Base-by-base conservation (phyloP, 371 early-diverging fungal species). In the Mortierella sp. region DNA sequence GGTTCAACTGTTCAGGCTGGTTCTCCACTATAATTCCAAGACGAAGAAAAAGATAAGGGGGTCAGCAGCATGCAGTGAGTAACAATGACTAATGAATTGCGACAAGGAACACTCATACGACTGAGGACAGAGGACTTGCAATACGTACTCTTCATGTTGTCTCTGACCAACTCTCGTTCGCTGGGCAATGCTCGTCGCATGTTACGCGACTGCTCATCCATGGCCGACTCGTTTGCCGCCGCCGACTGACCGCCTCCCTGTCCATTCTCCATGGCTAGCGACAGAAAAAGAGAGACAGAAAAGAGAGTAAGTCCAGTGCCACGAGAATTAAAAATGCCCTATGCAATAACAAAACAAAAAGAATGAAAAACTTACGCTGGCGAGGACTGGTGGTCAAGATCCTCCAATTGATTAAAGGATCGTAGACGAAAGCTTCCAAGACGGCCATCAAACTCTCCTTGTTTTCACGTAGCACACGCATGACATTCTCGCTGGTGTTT, bases 371-470 rank as follows among this genome's bases (percentile, higher is more conserved):
- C 85, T 77, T 81, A 85, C 85, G 81, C 72, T 86, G 83, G 16
- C 87, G 88, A 24, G 90, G 90, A 82, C 90, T 90, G 24, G 85
- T 84, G 5, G 88, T 84, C 72, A 90, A 60, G 42, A 90, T 85
- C 54, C 97, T 93, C 99, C 98, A 98, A 79, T 98, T 98, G 88
- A 99, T 98, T 76, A 99, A 89, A 7, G 99, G 99, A 83, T 99
- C 99, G 88, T 98, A 97, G 8, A 99, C 98, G 88, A 99, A 99
- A 14, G 99, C 99, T 84, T 99, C 99, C 60, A 99, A 89, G 3
- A 99, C 98, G 63, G 99, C 99, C 99, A 99, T 98, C 84, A 99
- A 89, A 88, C 96, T 96, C 80, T 99, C 99, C 82, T 98, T 97
- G 90, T 98, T 98, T 48, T 96, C 96, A 2, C 99, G 94, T 73